Percentiles rank a stretch among this genome's conserved stretches.
Evolutionary conservation across 345 rosid genomes (phyloP).

Genomic region (Durio zibethinus): DNA sequence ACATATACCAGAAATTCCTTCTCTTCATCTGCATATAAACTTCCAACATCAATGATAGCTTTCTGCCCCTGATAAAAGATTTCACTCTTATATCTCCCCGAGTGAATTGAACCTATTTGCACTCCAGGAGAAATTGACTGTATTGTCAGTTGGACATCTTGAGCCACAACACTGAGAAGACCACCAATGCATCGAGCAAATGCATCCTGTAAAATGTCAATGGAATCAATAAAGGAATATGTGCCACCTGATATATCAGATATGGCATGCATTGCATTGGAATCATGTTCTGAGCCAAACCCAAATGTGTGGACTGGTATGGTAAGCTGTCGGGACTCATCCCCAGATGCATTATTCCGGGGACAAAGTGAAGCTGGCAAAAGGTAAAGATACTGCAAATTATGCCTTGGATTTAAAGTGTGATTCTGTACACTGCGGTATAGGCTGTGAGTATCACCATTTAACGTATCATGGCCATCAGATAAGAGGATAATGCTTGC

Average conservation of each 20-base stretch:
- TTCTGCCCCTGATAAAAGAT: slow-evolving; percentile 8
- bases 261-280: slow-evolving; percentile 36
- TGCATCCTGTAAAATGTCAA: slow-evolving; percentile 33
- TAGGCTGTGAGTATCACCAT: not conserved
- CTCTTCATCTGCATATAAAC: slow-evolving; percentile 35
- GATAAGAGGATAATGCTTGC: slow-evolving; percentile 36
- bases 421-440: slow-evolving; percentile 9
- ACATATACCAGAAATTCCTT: slow-evolving; percentile 28
- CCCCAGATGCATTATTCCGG: not conserved
- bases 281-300: slow-evolving; percentile 39
- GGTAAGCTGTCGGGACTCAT: slow-evolving; percentile 8
- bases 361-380: slow-evolving; percentile 27
- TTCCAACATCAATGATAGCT: slow-evolving; percentile 28
- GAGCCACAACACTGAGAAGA: slow-evolving; percentile 34
- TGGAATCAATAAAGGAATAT: slow-evolving; percentile 37
- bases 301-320: slow-evolving; percentile 39
- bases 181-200: slow-evolving; percentile 44
- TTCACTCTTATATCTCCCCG: slow-evolving; percentile 25
- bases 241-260: slow-evolving; percentile 36
- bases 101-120: slow-evolving; percentile 23
- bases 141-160: slow-evolving; percentile 26
- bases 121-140: slow-evolving; percentile 17
- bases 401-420: not conserved
- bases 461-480: slow-evolving; percentile 40
- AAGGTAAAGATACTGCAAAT: slow-evolving; percentile 19